Base-by-base conservation (phyloP, 2,329 filamentous ascomycete species). In the Alternaria ethzedia region DNA sequence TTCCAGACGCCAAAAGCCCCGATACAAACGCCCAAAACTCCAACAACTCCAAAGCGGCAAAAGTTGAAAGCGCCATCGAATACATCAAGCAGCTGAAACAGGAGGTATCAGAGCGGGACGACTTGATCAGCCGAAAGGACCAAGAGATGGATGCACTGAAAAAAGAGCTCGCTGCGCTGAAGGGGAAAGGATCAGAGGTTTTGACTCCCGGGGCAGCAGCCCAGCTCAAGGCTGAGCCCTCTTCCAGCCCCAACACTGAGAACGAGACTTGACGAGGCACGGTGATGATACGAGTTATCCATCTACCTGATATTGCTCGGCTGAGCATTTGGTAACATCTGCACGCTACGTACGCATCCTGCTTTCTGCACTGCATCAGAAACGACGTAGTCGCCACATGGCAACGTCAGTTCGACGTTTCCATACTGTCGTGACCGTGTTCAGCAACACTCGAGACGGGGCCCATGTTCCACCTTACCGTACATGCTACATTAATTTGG, bases 41-140 rank as follows among this genome's bases (percentile, higher is more conserved):
- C 20, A 76, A 75, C 61, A 78, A 76, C 74, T 97, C 94, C 81
- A 99, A 98, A 79, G 96, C 96, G 2, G 97, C 92, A 70, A 97
- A 96, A 1, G 96, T 99, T n/a, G 96, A 99, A 81, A 90, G 92
- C 81, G 96, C 96, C 2, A 98, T 98, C 73, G 90, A 94, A 61
- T 97, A 98, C 77, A 97, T 99, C 82, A 95, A 93, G 80, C 87
- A 90, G 64, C 81, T 99, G 65, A 90, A 96, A 80, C 83, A 88
- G 71, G 91, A 96, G 76, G 83, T 93, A 15, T 86, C 85, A 3
- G 87, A 88, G 32, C 89, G 89, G 21, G 89, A 89, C 55, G 83
- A 82, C 64, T 83, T 88, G 70, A 87, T 94, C 13, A 86, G 86
- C 23, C 85, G 86, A 59, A 87, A 91, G 15, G 91, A 92, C 73